Evolutionary conservation across 2,329 filamentous ascomycete genomes (phyloP).

Genomic region (Emmonsiellopsis sp.): DNA sequence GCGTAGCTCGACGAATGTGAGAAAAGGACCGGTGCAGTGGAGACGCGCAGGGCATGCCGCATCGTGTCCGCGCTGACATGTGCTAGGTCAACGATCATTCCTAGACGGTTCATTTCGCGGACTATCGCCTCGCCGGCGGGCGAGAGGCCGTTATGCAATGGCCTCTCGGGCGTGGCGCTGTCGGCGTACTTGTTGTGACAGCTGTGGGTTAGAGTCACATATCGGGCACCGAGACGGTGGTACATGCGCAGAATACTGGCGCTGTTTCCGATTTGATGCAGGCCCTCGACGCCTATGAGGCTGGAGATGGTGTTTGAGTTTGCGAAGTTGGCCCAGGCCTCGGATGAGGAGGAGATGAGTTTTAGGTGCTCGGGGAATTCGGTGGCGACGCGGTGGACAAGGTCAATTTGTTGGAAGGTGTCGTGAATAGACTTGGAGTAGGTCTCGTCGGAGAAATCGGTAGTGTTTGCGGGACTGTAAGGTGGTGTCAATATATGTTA

Average conservation of each 20-base stretch:
- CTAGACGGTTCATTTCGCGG: conserved; percentile 85
- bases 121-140: conserved; percentile 59
- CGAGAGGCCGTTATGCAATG: conserved; percentile 56
- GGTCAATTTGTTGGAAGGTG: conserved; percentile 67
- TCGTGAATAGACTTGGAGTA: conserved; percentile 47
- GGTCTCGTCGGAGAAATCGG: conserved; percentile 19
- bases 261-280: conserved; percentile 88
- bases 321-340: conserved; percentile 53
- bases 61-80: conserved; percentile 76
- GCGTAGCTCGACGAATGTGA: conserved; percentile 75
- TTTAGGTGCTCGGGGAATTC: conserved; percentile 58
- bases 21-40: conserved; percentile 75
- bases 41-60: conserved; percentile 71
- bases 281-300: conserved; percentile 71
- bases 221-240: conserved; percentile 70
- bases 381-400: conserved; percentile 55
- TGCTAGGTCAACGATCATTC: conserved; percentile 85
- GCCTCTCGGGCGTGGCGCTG: conserved; percentile 52
- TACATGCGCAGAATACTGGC: conserved; percentile 60
- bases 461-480: background rate
- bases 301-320: conserved; percentile 65
- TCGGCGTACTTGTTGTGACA: conserved; percentile 88
- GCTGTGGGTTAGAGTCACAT: conserved; percentile 84
- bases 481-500: background rate
- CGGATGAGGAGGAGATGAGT: conserved; percentile 44